Percentiles rank a stretch among this genome's conserved stretches.
These are phyloP conservation scores for Naganishia randhawae DNA, from an alignment of 768 basidiomycete species.

Conservation along the genomic window DNA sequence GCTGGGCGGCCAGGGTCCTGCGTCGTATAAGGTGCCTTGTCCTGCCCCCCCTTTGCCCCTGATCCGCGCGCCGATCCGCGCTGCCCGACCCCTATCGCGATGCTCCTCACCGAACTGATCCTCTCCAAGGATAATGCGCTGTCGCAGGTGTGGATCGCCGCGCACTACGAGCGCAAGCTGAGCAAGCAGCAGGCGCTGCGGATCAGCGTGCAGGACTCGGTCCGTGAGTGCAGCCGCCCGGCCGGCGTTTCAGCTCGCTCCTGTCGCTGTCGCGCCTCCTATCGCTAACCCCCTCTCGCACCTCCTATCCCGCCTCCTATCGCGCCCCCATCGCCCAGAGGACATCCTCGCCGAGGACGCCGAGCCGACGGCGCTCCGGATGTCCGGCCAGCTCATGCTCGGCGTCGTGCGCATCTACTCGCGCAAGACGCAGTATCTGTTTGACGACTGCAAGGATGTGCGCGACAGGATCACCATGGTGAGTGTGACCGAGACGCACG, in stretches of 20 bases:
- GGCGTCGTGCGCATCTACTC: slow-evolving; percentile 98
- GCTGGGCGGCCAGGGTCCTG: no score
- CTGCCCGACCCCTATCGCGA: neutral
- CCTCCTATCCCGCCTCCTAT: neutral
- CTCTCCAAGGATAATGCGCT: slow-evolving; percentile 88
- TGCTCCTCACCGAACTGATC: slow-evolving; percentile 76
- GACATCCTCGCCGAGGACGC: slow-evolving; percentile 92
- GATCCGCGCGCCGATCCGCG: neutral
- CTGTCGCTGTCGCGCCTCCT: no score
- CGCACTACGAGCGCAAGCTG: slow-evolving; percentile 97
- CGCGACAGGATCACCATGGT: slow-evolving; percentile 94
- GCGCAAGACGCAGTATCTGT: slow-evolving; percentile 91
- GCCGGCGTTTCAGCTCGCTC: neutral
- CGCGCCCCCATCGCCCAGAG: slow-evolving; percentile 51
- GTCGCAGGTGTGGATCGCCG: slow-evolving; percentile 97
- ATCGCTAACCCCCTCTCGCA: neutral
- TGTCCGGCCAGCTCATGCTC: slow-evolving; percentile 93
- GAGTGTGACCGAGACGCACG: no score
- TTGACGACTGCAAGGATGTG: slow-evolving; percentile 97
- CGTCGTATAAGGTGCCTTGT: neutral
- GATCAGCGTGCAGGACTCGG: slow-evolving; percentile 90
- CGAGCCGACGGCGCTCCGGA: slow-evolving; percentile 79
- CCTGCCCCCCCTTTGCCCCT: neutral
- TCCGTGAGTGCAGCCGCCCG: slow-evolving; percentile 59
- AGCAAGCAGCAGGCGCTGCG: slow-evolving; percentile 91